Evolutionary conservation across 805 yeast species (phyloP).

Genomic region (Yarrowia sp.): DNA sequence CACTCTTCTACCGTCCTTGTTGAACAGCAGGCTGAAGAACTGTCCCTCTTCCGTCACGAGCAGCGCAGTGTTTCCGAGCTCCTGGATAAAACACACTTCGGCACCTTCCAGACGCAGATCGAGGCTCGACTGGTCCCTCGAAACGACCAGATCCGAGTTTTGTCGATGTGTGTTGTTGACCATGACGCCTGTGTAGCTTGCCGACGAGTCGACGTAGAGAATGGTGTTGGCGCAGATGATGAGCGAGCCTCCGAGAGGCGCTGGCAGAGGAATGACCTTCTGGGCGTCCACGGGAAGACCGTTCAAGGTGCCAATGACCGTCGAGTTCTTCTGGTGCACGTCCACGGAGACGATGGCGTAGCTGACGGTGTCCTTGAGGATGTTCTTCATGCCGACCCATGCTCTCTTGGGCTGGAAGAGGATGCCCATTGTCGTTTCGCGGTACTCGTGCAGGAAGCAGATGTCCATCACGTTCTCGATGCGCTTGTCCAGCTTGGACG

Average conservation of each 20-base stretch:
- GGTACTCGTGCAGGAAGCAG: conserved; percentile 67
- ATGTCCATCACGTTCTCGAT: conserved; percentile 66
- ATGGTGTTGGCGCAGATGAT: conserved; percentile 73
- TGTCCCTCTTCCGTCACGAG: conserved; percentile 47
- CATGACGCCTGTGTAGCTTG: conserved; percentile 60
- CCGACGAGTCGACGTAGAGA: conserved; percentile 75
- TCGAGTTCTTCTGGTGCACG: conserved; percentile 52
- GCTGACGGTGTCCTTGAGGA: conserved; percentile 59
- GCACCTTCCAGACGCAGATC: conserved; percentile 58
- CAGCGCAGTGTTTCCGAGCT: conserved; percentile 38
- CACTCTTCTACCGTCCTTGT: conserved; percentile 43
- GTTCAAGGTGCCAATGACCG: conserved; percentile 63
- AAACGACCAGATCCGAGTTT: conserved; percentile 43
- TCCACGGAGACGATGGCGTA: conserved; percentile 70
- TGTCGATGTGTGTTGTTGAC: conserved; percentile 54
- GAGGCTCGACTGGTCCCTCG: conserved; percentile 49
- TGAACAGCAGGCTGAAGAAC: conserved; percentile 42
- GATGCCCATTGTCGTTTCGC: conserved; percentile 79
- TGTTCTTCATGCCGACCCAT: conserved; percentile 75
- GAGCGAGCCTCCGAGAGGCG: conserved; percentile 68
- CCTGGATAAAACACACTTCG: conserved; percentile 24
- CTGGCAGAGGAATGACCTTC: conserved; percentile 58
- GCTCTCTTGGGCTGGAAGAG: conserved; percentile 57
- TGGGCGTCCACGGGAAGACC: conserved; percentile 74
- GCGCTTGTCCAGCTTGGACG: conserved; percentile 54